Base-by-base conservation (phyloP, 2,329 filamentous ascomycete species). In the Xylaria sp. region DNA sequence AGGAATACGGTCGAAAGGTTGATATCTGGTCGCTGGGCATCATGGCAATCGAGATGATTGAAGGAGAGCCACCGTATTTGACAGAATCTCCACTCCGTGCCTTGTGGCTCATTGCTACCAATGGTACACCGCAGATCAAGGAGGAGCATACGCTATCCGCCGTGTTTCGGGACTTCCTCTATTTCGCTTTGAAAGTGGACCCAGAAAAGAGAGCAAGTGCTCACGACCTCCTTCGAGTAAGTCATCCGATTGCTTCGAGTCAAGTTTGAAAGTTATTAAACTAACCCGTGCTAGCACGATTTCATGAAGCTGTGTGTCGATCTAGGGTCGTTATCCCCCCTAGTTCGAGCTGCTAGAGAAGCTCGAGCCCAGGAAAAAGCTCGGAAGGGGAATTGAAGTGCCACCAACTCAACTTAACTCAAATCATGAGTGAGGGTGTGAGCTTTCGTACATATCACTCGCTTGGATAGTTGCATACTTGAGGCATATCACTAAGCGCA, bases 41-140 rank as follows among this genome's bases (percentile, higher is more conserved):
- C 82, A 98, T 99, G 96, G 94, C 96, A 7, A 98, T 99, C 77
- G 96, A 99, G 81, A 99, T 99, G 96, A 97, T 99, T 73, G 96
- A 98, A 82, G 96, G 95, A 79, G 96, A 98, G 80, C 96, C 96
- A 13, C 96, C 96, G 28, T 99, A 98, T 79, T 86, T 99, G 67
- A 98, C 94, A 46, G 96, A 99, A 80, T 97, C 93, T 44, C 96
- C 96, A 5, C 86, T 99, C 28, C 90, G 95, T 69, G 96, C 96
- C 1, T 86, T 99, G 44, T 99, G 96, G 86, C 83, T 99, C 75
- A 99, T 99, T 79, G 96, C 96, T 63, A 98, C 96, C 40, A 97
- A 97, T 77, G 96, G 96, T 57, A 98, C 96, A 17, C 96, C 96
- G 1, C 87, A 91, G 62, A 97, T 99, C 82, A 98, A 98, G 83